Conservation (phyloP, 345 rosid species). For the Cardamine occulta region DNA sequence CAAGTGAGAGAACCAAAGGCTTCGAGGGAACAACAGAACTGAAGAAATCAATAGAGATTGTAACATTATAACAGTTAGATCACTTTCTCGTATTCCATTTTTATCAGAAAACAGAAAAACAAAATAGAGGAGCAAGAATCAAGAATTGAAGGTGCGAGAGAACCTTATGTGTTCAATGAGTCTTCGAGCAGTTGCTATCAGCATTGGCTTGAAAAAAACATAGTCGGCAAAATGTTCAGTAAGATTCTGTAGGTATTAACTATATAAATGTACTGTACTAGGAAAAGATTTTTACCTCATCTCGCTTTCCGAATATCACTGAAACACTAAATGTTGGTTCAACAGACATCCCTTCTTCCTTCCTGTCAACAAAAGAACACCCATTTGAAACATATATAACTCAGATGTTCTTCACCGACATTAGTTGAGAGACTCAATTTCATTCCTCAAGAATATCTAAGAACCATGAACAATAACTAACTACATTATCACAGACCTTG, state of each 20-base stretch:
- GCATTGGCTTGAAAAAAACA: slow-evolving; percentile 67
- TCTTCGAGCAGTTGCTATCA: slow-evolving; percentile 79
- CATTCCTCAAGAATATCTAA: slow-evolving; percentile 4
- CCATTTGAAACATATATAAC: background rate
- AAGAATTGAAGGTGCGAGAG: slow-evolving; percentile 16
- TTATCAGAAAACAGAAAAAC: background rate
- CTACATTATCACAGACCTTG: background rate
- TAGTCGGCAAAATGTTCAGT: background rate
- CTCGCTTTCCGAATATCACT: slow-evolving; percentile 88
- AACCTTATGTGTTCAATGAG: slow-evolving; percentile 92
- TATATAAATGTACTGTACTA: background rate
- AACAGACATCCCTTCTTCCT: slow-evolving; percentile 81
- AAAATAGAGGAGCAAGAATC: background rate
- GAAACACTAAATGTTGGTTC: slow-evolving; percentile 82
- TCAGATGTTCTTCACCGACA: background rate
- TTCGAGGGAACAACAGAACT: slow-evolving; percentile 62
- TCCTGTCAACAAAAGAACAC: slow-evolving; percentile 52
- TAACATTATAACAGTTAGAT: background rate
- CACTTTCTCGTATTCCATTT: slow-evolving; percentile 18
- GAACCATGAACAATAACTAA: background rate
- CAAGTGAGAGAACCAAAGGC: slow-evolving; percentile 83
- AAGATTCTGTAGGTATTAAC: background rate
- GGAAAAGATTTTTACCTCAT: slow-evolving; percentile 58
- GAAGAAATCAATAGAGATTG: slow-evolving; percentile 23
- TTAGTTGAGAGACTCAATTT: background rate